Percentiles rank a stretch among this genome's conserved stretches.
phyloP scores from a whole-genome alignment of 345 rosid species.

The Citrus maxima region DNA sequence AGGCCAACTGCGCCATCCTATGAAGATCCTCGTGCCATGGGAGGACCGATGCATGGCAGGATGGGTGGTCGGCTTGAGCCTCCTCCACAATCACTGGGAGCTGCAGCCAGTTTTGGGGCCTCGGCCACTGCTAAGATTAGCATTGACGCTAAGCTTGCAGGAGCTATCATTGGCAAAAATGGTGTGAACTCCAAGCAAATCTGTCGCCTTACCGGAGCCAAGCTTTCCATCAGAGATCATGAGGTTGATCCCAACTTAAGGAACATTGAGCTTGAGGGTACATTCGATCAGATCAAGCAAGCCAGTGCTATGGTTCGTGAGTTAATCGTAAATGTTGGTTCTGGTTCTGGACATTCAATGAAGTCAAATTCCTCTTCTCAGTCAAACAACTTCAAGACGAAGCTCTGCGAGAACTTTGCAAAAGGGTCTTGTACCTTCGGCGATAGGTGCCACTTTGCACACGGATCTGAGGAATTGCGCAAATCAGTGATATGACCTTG shows the following conservation, averaged over 20 bases:
- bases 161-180: slow-evolving; percentile 90
- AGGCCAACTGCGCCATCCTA: slow-evolving; percentile 51
- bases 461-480: slow-evolving; percentile 75
- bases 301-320: slow-evolving; percentile 95
- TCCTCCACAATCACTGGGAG: slow-evolving; percentile 39
- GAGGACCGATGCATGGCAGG: slow-evolving; percentile 38
- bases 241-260: slow-evolving; percentile 73
- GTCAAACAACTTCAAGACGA: slow-evolving; percentile 71
- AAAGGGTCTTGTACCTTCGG: slow-evolving; percentile 88
- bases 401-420: slow-evolving; percentile 67
- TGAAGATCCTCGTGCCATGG: slow-evolving; percentile 57
- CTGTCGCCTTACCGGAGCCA: slow-evolving; percentile 79
- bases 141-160: slow-evolving; percentile 86
- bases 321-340: slow-evolving; percentile 66
- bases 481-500: slow-evolving; percentile 30
- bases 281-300: slow-evolving; percentile 92
- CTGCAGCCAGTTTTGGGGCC: slow-evolving; percentile 84
- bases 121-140: slow-evolving; percentile 91
- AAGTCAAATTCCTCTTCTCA: slow-evolving; percentile 27
- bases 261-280: slow-evolving; percentile 95
- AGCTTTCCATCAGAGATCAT: slow-evolving; percentile 83
- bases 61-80: slow-evolving; percentile 51
- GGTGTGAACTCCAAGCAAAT: slow-evolving; percentile 95
- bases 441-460: slow-evolving; percentile 89
- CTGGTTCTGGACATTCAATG: slow-evolving; percentile 35